Evolutionary conservation across 352 stramenopile genomes (phyloP).

Genomic region (Globisporangium spinosum): DNA sequence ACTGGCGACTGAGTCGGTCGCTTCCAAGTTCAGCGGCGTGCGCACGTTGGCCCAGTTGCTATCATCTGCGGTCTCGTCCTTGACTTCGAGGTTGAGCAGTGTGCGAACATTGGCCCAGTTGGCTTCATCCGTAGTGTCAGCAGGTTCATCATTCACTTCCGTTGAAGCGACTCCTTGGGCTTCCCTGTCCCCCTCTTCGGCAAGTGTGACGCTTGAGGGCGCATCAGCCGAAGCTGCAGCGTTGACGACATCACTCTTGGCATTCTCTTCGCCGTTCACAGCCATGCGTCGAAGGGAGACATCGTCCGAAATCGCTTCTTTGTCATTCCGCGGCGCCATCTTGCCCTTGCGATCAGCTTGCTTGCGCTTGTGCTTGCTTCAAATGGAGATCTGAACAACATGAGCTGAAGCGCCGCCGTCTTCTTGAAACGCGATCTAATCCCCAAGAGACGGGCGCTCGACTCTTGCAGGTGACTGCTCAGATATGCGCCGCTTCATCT

Average conservation of each 20-base stretch:
- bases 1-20: neutral
- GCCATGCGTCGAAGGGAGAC: neutral
- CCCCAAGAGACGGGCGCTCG: neutral
- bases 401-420: neutral
- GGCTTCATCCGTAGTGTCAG: neutral
- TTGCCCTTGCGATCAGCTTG: neutral
- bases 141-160: neutral
- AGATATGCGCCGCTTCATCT: neutral
- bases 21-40: neutral
- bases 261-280: neutral
- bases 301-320: neutral
- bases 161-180: neutral
- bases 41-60: conserved; percentile 3
- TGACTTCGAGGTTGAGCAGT: neutral
- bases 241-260: too few species aligned
- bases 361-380: neutral
- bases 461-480: neutral
- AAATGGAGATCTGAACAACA: neutral
- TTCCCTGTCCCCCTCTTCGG: neutral
- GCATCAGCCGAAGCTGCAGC: too few species aligned
- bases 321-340: neutral
- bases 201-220: neutral
- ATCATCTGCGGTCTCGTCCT: neutral
- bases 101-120: conserved; percentile 1
- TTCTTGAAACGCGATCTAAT: neutral